Conservation (phyloP, 257 asterid species). For the Nicotiana tomentosiformis region DNA sequence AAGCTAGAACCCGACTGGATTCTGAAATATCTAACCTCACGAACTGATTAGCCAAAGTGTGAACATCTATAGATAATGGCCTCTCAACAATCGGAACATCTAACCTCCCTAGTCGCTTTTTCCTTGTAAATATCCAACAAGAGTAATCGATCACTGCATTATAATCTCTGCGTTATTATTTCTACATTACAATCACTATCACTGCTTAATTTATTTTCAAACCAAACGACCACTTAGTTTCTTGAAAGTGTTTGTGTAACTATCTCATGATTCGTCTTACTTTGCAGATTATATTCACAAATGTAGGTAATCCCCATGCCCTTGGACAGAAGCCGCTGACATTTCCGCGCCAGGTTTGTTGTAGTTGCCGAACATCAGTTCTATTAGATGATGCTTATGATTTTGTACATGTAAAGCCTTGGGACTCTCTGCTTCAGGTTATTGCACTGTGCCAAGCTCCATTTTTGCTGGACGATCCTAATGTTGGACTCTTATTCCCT, state of each 20-base stretch:
- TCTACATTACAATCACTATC: no score
- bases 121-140: no score
- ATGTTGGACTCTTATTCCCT: constrained; percentile 88
- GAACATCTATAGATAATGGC: no score
- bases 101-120: no score
- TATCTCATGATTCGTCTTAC: neutral
- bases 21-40: no score
- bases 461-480: constrained; percentile 90
- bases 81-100: no score
- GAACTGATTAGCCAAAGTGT: no score
- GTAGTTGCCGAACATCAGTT: neutral
- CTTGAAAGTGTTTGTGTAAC: neutral
- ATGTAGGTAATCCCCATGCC: constrained; percentile 96
- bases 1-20: no score
- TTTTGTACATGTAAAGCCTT: neutral
- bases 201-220: no score
- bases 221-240: no score
- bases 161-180: no score
- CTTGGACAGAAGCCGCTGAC: constrained; percentile 90
- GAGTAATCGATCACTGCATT: no score
- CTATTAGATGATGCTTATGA: neutral
- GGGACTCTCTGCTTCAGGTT: constrained; percentile 38
- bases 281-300: constrained; percentile 79
- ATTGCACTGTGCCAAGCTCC: constrained; percentile 99
- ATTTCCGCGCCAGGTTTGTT: constrained; percentile 82